Evolutionary conservation across 2,329 filamentous ascomycete genomes (phyloP).

Genomic region (Fusarium algeriense): DNA sequence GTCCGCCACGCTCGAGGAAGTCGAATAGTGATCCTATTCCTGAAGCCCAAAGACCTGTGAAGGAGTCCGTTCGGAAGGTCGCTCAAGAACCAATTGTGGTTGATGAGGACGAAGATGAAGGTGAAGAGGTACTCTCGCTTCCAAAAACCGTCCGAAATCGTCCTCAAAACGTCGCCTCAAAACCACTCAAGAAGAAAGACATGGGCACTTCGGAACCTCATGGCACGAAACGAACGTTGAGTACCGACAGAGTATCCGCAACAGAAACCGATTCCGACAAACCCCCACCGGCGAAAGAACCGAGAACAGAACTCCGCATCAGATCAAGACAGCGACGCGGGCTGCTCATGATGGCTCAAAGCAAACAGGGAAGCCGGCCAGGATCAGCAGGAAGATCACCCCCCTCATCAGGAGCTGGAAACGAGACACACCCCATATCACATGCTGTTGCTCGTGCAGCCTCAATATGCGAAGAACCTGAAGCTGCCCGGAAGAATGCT

Average conservation of each 20-base stretch:
- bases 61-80: neutral
- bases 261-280: neutral
- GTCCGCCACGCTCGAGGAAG: neutral
- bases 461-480: neutral
- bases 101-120: constrained; percentile 3
- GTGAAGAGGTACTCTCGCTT: neutral
- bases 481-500: neutral
- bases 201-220: neutral
- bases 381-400: neutral
- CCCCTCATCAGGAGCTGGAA: neutral
- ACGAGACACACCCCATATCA: neutral
- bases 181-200: neutral
- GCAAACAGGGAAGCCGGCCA: constrained; percentile 21
- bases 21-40: neutral
- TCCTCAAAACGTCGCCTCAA: neutral
- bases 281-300: constrained; percentile 39
- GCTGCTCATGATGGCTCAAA: constrained; percentile 60
- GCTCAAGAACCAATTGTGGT: neutral
- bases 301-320: constrained; percentile 61
- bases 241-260: neutral
- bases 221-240: constrained; percentile 20
- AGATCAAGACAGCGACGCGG: constrained; percentile 62
- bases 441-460: neutral
- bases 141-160: neutral
- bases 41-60: neutral